Conservation (phyloP, 257 asterid genomes). For the Fraxinus anomala region DNA sequence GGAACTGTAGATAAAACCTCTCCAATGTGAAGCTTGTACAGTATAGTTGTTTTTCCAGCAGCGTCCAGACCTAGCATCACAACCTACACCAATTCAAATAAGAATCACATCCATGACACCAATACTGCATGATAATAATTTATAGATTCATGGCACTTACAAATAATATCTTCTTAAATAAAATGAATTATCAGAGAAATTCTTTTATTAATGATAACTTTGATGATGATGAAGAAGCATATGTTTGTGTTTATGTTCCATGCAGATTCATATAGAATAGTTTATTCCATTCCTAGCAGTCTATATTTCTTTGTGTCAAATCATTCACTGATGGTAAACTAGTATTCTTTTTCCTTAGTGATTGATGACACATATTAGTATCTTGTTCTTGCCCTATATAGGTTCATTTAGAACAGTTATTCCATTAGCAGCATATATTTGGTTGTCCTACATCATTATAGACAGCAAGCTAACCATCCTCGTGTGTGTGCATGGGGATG, state of each 20-base stretch:
- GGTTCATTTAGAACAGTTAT: not conserved
- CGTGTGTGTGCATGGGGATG: not conserved
- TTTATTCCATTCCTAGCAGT: too few species aligned
- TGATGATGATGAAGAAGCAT: too few species aligned
- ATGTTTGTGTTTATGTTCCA: not conserved
- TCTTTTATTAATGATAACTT: not conserved
- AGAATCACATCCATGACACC: not conserved
- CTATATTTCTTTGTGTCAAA: not conserved
- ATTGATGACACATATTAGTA: not conserved
- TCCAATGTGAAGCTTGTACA: slow-evolving; percentile 95
- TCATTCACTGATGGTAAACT: not conserved
- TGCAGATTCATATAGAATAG: not conserved
- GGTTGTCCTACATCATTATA: not conserved
- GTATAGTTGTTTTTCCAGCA: slow-evolving; percentile 98
- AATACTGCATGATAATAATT: not conserved
- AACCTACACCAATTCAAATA: slow-evolving; percentile 51
- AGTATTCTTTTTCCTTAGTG: not conserved
- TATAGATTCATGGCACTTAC: not conserved
- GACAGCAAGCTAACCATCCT: not conserved
- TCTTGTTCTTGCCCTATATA: not conserved
- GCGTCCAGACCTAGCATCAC: slow-evolving; percentile 99
- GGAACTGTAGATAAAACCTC: slow-evolving; percentile 99
- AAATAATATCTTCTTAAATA: not conserved
- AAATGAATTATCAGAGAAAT: not conserved
- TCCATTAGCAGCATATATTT: not conserved